phyloP scores from a whole-genome alignment of 2,329 filamentous ascomycete species.

The Macrophomina pseudophaseolina region DNA sequence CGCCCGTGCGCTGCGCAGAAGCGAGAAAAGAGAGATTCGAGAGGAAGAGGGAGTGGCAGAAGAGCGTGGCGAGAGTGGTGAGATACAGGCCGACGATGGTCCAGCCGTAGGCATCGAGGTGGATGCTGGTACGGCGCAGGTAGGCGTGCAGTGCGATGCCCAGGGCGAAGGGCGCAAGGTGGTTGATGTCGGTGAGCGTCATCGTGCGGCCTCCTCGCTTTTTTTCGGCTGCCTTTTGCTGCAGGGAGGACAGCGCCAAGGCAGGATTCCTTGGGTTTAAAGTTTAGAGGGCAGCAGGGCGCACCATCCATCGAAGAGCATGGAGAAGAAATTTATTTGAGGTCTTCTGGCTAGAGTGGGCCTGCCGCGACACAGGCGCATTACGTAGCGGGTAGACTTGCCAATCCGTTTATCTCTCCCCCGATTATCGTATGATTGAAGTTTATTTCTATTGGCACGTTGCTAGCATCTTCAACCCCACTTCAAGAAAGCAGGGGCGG shows the following conservation, averaged over 20 bases:
- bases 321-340: no score
- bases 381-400: no score
- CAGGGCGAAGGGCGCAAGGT: background rate
- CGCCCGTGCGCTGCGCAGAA: background rate
- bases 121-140: background rate
- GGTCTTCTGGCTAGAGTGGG: no score
- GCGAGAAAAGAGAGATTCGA: background rate
- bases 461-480: no score
- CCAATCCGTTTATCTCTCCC: no score
- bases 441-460: no score
- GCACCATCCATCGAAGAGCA: no score
- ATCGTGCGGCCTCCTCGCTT: background rate
- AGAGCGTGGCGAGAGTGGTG: background rate
- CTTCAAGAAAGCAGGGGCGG: no score
- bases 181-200: background rate
- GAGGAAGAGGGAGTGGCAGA: background rate
- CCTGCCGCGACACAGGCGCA: no score
- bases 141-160: background rate
- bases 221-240: background rate
- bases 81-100: background rate
- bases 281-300: no score
- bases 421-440: no score
- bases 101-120: conserved; percentile 7
- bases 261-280: no score
- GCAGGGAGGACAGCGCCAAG: background rate